Percentiles rank a stretch among this genome's conserved stretches.
phyloP scores from a whole-genome alignment of 768 basidiomycete genomes.

The Pleurotus tuber-regium region DNA sequence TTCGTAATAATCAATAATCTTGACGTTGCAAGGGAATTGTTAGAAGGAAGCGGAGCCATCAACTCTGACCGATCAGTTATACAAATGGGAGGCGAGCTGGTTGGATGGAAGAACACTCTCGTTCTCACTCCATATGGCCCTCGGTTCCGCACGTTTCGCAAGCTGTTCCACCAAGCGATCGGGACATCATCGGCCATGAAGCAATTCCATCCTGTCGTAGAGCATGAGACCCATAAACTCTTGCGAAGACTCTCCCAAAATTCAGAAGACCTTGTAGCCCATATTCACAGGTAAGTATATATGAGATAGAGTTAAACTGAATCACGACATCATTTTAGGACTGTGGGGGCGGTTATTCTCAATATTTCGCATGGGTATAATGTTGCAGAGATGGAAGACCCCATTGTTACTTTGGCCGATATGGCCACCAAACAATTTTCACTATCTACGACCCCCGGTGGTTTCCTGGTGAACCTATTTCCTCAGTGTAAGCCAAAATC shows the following conservation, averaged over 20 bases:
- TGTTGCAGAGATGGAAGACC: slow-evolving; percentile 35
- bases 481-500: slow-evolving; percentile 41
- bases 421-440: slow-evolving; percentile 37
- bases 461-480: slow-evolving; percentile 47
- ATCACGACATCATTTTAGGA: slow-evolving; percentile 22
- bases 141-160: slow-evolving; percentile 39
- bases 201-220: slow-evolving; percentile 35
- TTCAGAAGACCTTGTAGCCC: slow-evolving; percentile 29
- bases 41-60: slow-evolving; percentile 48
- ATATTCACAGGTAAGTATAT: slow-evolving; percentile 37
- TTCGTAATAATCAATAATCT: slow-evolving; percentile 43
- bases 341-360: slow-evolving; percentile 42
- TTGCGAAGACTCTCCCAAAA: slow-evolving; percentile 32
- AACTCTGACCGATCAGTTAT: slow-evolving; percentile 56
- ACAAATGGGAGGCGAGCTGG: slow-evolving; percentile 33
- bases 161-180: slow-evolving; percentile 38
- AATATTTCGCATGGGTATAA: slow-evolving; percentile 43
- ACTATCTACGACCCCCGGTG: slow-evolving; percentile 39
- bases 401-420: slow-evolving; percentile 38
- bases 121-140: slow-evolving; percentile 35
- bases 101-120: slow-evolving; percentile 29
- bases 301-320: too few species aligned
- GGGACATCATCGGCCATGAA: slow-evolving; percentile 36
- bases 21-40: slow-evolving; percentile 41
- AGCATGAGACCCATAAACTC: slow-evolving; percentile 37